phyloP scores from a whole-genome alignment of 805 yeast species.

The Starmerella lactis-condensi region DNA sequence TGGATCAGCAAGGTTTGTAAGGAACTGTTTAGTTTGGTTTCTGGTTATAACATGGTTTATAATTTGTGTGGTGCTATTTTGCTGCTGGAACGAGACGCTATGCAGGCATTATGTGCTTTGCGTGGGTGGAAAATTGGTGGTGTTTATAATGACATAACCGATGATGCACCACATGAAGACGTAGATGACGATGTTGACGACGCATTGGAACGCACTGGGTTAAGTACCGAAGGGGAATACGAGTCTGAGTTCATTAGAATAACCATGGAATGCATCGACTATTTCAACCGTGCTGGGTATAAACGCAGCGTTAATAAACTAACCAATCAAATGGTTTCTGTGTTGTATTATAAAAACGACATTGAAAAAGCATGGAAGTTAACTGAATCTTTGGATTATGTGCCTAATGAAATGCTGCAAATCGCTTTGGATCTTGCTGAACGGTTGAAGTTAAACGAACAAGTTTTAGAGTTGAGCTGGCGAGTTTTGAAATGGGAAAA shows the following conservation, averaged over 20 bases:
- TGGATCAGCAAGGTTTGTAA: conserved; percentile 27
- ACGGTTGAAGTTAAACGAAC: conserved; percentile 15
- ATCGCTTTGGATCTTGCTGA: conserved; percentile 48
- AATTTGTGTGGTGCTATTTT: conserved; percentile 27
- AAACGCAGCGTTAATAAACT: conserved; percentile 53
- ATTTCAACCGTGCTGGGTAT: conserved; percentile 34
- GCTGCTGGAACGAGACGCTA: conserved; percentile 25
- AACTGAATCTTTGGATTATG: conserved; percentile 19
- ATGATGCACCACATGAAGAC: conserved; percentile 4
- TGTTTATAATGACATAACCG: conserved; percentile 18
- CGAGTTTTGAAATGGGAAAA: conserved; percentile 14
- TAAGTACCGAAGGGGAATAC: conserved; percentile 23
- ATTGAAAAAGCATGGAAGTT: conserved; percentile 44
- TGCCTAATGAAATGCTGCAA: conserved; percentile 30
- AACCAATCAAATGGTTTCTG: conserved; percentile 58
- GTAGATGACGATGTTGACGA: conserved; percentile 6
- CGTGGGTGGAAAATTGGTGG: conserved; percentile 21
- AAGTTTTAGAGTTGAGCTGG: conserved; percentile 19
- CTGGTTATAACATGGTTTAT: conserved; percentile 19
- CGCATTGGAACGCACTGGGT: conserved; percentile 5
- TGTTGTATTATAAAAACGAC: conserved; percentile 37
- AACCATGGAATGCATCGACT: conserved; percentile 39
- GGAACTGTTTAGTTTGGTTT: conserved; percentile 23
- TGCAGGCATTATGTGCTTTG: conserved; percentile 18
- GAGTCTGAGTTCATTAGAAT: conserved; percentile 29